phyloP scores from a whole-genome alignment of 1,284 basidiomycete species.

The Tremellales sp. region DNA sequence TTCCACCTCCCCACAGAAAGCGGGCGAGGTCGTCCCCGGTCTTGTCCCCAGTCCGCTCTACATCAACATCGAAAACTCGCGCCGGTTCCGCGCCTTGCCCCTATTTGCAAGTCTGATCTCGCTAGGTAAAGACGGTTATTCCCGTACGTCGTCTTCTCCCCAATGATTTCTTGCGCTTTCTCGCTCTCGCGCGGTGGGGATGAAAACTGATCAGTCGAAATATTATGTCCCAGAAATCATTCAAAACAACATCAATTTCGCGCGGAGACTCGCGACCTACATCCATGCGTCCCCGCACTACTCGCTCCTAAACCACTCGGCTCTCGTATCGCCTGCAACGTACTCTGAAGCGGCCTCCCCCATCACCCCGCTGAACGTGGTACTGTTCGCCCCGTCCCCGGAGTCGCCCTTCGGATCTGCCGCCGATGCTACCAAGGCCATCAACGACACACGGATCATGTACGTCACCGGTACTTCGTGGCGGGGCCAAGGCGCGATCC shows the following conservation, averaged over 20 bases:
- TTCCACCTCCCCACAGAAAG: constrained; percentile 1
- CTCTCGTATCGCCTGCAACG: constrained; percentile 3
- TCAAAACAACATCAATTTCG: constrained; percentile 50
- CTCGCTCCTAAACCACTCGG: constrained; percentile 43
- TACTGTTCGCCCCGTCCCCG: constrained; percentile 49
- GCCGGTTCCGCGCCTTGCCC: constrained; percentile 53
- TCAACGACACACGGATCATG: constrained; percentile 49
- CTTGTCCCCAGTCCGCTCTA: constrained; percentile 48
- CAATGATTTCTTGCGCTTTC: neutral
- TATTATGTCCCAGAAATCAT: constrained; percentile 39
- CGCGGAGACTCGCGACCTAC: constrained; percentile 42
- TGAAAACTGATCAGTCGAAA: neutral
- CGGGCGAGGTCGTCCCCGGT: constrained; percentile 12
- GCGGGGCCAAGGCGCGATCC: constrained; percentile 47
- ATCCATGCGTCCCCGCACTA: constrained; percentile 38
- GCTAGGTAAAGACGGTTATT: constrained; percentile 50
- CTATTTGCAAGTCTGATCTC: constrained; percentile 51
- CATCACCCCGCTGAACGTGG: constrained; percentile 50
- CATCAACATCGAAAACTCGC: constrained; percentile 52
- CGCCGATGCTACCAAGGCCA: constrained; percentile 34
- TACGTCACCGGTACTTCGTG: constrained; percentile 51
- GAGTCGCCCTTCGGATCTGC: constrained; percentile 27
- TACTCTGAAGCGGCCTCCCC: constrained; percentile 4
- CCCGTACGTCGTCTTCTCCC: constrained; percentile 21
- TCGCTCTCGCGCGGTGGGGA: neutral